These are phyloP conservation scores for Yamadazyma ubonensis DNA, from an alignment of 805 yeast genomes.

Conservation along the genomic window DNA sequence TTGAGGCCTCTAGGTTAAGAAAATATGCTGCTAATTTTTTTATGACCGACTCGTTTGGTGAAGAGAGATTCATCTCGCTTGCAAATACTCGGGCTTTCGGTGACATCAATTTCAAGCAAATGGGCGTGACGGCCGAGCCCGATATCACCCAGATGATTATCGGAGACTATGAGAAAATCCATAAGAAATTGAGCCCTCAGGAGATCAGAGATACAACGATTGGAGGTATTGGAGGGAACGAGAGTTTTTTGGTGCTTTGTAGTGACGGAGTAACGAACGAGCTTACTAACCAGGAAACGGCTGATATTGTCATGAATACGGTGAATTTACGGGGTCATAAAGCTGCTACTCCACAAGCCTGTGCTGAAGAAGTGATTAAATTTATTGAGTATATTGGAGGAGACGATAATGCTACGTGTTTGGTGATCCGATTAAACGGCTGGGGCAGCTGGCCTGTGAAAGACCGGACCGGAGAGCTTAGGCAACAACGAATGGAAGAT, in stretches of 20 bases:
- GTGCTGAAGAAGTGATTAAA: slow-evolving; percentile 81
- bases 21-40: slow-evolving; percentile 59
- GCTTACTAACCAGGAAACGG: slow-evolving; percentile 86
- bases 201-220: slow-evolving; percentile 37
- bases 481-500: slow-evolving; percentile 68
- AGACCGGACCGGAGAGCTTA: slow-evolving; percentile 78
- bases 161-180: slow-evolving; percentile 50
- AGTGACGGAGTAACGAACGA: slow-evolving; percentile 86
- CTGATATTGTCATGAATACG: slow-evolving; percentile 77
- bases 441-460: slow-evolving; percentile 92
- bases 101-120: slow-evolving; percentile 72
- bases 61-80: slow-evolving; percentile 73
- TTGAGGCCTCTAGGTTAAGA: slow-evolving; percentile 71
- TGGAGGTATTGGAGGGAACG: slow-evolving; percentile 72
- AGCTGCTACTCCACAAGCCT: slow-evolving; percentile 76
- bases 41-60: slow-evolving; percentile 90
- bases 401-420: slow-evolving; percentile 93
- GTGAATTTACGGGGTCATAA: slow-evolving; percentile 61
- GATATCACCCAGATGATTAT: slow-evolving; percentile 69
- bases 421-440: slow-evolving; percentile 74
- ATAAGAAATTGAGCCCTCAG: slow-evolving; percentile 33
- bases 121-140: slow-evolving; percentile 91
- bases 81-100: slow-evolving; percentile 97
- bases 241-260: slow-evolving; percentile 76
- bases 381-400: slow-evolving; percentile 87